phyloP scores from a whole-genome alignment of 495 filamentous ascomycete species.

The Usnea hakonensis region DNA sequence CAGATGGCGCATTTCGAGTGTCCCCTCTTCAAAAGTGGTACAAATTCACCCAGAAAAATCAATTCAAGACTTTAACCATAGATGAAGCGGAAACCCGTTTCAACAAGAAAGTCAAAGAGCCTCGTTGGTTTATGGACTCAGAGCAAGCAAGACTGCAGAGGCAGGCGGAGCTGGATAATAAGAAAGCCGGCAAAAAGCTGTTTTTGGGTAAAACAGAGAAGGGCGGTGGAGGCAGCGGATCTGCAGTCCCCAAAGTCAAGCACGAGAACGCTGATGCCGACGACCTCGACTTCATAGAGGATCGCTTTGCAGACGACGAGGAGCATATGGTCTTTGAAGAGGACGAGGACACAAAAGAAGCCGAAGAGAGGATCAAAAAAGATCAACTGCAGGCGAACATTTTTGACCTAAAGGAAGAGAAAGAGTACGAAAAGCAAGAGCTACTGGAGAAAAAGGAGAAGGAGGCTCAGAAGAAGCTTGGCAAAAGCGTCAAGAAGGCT shows the following conservation, averaged over 20 bases:
- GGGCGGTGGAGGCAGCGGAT: conserved; percentile 17
- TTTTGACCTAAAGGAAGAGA: conserved; percentile 76
- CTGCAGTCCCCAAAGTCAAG: conserved; percentile 33
- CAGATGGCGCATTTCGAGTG: conserved; percentile 62
- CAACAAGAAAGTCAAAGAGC: conserved; percentile 62
- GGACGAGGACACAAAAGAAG: conserved; percentile 86
- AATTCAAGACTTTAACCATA: conserved; percentile 70
- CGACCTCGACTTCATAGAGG: conserved; percentile 56
- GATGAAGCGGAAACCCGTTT: conserved; percentile 81
- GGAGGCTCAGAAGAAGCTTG: conserved; percentile 56
- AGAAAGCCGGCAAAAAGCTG: conserved; percentile 19
- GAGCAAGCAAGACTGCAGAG: conserved; percentile 43
- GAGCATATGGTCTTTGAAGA: conserved; percentile 71
- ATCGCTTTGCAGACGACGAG: conserved; percentile 80
- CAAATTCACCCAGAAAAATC: conserved; percentile 74
- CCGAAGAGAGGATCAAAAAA: conserved; percentile 73
- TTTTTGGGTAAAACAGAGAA: conserved; percentile 31
- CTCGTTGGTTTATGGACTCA: conserved; percentile 71
- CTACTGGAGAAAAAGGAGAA: conserved; percentile 59
- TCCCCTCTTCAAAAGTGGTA: conserved; percentile 93
- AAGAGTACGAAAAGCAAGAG: conserved; percentile 77
- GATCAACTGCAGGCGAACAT: conserved; percentile 83
- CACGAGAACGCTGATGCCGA: conserved; percentile 51
- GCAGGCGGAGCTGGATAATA: conserved; percentile 41
- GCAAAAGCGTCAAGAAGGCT: conserved; percentile 69